Evolutionary conservation across 345 rosid species (phyloP).

Genomic region (Camelina hispida): DNA sequence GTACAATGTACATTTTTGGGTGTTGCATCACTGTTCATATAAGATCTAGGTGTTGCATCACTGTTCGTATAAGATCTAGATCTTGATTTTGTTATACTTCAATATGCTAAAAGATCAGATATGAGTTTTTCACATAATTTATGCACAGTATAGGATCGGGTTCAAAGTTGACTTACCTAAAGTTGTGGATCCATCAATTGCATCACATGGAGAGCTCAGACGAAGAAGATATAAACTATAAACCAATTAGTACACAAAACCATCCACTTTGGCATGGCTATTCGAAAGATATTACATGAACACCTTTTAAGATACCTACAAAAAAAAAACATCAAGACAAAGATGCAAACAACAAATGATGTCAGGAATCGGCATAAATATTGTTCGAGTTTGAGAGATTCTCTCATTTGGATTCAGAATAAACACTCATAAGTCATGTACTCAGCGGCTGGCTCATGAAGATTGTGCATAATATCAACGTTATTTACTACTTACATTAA

Average conservation of each 20-base stretch:
- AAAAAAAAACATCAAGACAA: background rate
- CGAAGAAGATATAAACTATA: background rate
- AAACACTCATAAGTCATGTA: background rate
- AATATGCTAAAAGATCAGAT: background rate
- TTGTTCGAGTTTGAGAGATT: background rate
- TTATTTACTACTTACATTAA: background rate
- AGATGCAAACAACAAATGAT: background rate
- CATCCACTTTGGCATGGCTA: background rate
- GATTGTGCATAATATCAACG: background rate
- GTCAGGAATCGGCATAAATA: background rate
- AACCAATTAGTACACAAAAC: background rate
- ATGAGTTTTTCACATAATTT: background rate
- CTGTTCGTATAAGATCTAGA: conserved; percentile 26
- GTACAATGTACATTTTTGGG: conserved; percentile 14
- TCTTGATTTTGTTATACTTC: conserved; percentile 21
- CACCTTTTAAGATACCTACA: conserved; percentile 8
- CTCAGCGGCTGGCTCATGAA: background rate
- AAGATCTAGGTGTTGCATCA: conserved; percentile 18
- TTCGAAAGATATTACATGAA: background rate
- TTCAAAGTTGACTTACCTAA: conserved; percentile 12
- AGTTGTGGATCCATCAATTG: conserved; percentile 10
- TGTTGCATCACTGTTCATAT: conserved; percentile 23
- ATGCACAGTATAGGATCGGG: background rate
- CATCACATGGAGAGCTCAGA: conserved; percentile 6
- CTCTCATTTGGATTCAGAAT: background rate